Percentiles rank a stretch among this genome's conserved stretches.
Evolutionary conservation across 2,329 filamentous ascomycete species (phyloP).

Genomic region (Paecilomyces dactylethromorphus): DNA sequence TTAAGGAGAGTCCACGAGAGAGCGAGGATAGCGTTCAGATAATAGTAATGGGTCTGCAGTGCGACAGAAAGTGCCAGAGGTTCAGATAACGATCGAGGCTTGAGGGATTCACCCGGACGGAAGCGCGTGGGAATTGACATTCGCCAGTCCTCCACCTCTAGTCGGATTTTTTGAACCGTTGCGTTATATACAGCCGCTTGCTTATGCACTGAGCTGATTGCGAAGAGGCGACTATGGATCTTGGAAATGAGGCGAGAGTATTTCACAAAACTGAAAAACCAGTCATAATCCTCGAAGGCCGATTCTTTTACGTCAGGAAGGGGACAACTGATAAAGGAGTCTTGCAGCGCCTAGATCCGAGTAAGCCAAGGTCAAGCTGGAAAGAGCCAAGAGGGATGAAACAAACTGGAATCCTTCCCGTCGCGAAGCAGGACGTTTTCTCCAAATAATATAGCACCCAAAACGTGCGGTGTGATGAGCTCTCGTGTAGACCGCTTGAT

Average conservation of each 20-base stretch:
- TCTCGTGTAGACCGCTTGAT: conserved; percentile 7
- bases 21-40: conserved; percentile 19
- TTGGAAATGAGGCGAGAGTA: conserved; percentile 20
- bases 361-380: no score
- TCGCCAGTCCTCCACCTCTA: conserved; percentile 20
- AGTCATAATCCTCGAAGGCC: conserved; percentile 22
- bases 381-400: neutral
- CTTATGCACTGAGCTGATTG: conserved; percentile 18
- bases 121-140: conserved; percentile 16
- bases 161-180: conserved; percentile 12
- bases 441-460: conserved; percentile 32
- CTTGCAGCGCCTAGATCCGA: conserved; percentile 11
- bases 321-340: conserved; percentile 26
- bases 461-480: conserved; percentile 17
- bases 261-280: conserved; percentile 20
- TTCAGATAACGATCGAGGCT: conserved; percentile 5
- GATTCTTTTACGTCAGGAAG: conserved; percentile 22
- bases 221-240: conserved; percentile 21
- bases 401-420: conserved; percentile 21
- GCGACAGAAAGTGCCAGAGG: conserved; percentile 9
- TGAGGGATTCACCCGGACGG: conserved; percentile 14
- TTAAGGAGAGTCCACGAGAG: conserved; percentile 17
- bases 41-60: conserved; percentile 17
- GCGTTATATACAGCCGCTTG: conserved; percentile 3
- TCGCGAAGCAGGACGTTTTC: conserved; percentile 23